Base-by-base conservation (phyloP, 495 filamentous ascomycete genomes). In the Aspergillus avenaceus region DNA sequence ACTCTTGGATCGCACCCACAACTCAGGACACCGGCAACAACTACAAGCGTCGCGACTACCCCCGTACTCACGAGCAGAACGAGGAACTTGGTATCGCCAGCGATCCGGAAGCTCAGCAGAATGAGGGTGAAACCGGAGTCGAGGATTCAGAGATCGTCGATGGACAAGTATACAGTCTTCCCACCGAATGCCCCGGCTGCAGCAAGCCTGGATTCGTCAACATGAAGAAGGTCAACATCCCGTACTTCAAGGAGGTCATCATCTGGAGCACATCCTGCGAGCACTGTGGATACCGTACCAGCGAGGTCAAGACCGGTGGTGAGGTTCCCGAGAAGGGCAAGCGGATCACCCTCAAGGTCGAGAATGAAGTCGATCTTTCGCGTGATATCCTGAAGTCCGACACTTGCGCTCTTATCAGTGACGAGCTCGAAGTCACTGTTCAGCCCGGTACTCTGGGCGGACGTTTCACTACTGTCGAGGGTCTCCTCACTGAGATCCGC, bases 341-440 rank as follows among this genome's bases (percentile, higher is more conserved):
- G 64, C 86, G 82, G 42, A 93, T 96, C 47, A 90, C 80, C 2
- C 75, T 99, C 34, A 70, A 72, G 32, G 88, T 97, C 19, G 77
- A 86, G 56, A 83, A 72, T 27, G 60, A 73, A n/a, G 79, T 83
- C 29, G 93, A 99, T 67, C 81, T 99, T 11, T 81, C 81, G 6
- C 82, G 93, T 52, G 93, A 99, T 64, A 95, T 99, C 51, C 80
- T 99, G 46, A 99, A 99, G 77, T 91, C 88, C 60, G 93, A 97
- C 68, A 92, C 86, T 28, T 96, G 91, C 60, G 80, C 82, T 5
- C 74, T 99, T 42, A 75, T 81, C 58, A 92, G 88, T 59, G 86
- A 91, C 2, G 91, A 97, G 59, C 83, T 96, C 50, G 81, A 83
- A 52, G 79, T 98, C 19, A 78, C 79, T 26, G 88, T 97, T 19